A percentile compares a stretch with the other conserved stretches of the same genome.
Conservation (phyloP, 352 stramenopile genomes). For the Hyaloperonospora brassicae region DNA sequence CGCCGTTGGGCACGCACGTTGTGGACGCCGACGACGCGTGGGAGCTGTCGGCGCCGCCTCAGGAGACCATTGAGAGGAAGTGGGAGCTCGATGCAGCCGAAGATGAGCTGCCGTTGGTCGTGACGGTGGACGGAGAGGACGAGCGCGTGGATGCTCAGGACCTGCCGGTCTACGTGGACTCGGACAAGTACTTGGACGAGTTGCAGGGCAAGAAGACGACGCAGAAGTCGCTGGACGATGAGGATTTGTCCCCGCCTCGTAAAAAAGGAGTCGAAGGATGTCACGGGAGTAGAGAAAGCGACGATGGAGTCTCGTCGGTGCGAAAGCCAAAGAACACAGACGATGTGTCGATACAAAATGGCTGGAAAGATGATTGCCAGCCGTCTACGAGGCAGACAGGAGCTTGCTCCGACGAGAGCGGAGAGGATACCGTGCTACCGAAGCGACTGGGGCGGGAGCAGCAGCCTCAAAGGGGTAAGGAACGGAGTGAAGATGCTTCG, state of each 20-base stretch:
- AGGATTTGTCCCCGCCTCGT: constrained; percentile 43
- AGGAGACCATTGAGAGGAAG: constrained; percentile 45
- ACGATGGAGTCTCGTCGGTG: constrained; percentile 27
- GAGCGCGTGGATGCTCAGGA: constrained; percentile 53
- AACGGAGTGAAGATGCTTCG: constrained; percentile 10
- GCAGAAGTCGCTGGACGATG: constrained; percentile 15
- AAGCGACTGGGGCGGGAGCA: constrained; percentile 4
- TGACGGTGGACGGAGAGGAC: constrained; percentile 36
- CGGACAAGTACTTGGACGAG: constrained; percentile 52
- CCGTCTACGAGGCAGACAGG: constrained; percentile 5
- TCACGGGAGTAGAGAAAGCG: constrained; percentile 16
- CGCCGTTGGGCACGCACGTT: constrained; percentile 27
- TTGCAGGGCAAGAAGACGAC: constrained; percentile 26
- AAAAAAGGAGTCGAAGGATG: constrained; percentile 18
- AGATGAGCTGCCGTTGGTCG: constrained; percentile 28
- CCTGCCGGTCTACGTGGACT: constrained; percentile 65
- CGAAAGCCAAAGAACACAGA: constrained; percentile 21
- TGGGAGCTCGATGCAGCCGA: constrained; percentile 55
- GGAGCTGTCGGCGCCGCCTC: constrained; percentile 36
- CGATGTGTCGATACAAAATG: constrained; percentile 25
- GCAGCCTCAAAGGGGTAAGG: neutral
- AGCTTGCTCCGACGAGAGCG: constrained; percentile 3
- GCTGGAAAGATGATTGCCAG: constrained; percentile 1
- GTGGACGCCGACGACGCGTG: constrained; percentile 58
- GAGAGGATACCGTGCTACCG: constrained; percentile 26